Conservation (phyloP, 306 rosid species). For the Vicia villosa region DNA sequence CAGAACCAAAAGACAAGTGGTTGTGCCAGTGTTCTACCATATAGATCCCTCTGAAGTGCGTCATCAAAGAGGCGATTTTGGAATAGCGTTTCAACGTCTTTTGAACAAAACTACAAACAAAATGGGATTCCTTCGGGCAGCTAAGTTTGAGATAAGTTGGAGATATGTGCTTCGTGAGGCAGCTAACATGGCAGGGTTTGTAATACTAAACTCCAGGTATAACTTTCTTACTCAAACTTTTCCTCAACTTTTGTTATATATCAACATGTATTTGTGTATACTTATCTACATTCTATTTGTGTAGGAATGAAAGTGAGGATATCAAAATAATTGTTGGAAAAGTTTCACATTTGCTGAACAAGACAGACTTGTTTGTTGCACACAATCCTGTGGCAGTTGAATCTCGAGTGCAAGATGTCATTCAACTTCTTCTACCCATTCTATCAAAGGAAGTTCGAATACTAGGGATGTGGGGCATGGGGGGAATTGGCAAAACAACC, state of each 20-base stretch:
- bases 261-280: background rate
- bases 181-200: background rate
- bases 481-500: slow-evolving; percentile 16
- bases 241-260: background rate
- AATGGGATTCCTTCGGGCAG: background rate
- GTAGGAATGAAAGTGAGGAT: background rate
- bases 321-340: background rate
- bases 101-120: background rate
- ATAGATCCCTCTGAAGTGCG: background rate
- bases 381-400: background rate
- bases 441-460: background rate
- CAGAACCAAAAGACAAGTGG: background rate
- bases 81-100: background rate
- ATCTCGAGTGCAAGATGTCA: background rate
- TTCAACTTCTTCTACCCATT: background rate
- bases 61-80: background rate
- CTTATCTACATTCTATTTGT: background rate
- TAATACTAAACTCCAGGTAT: background rate
- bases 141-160: background rate
- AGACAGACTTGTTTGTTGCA: background rate
- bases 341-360: background rate
- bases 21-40: background rate
- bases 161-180: background rate
- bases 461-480: slow-evolving; percentile 29
- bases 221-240: background rate